Evolutionary conservation across 2,329 filamentous ascomycete species (phyloP).

Genomic region (Apiospora hydei): DNA sequence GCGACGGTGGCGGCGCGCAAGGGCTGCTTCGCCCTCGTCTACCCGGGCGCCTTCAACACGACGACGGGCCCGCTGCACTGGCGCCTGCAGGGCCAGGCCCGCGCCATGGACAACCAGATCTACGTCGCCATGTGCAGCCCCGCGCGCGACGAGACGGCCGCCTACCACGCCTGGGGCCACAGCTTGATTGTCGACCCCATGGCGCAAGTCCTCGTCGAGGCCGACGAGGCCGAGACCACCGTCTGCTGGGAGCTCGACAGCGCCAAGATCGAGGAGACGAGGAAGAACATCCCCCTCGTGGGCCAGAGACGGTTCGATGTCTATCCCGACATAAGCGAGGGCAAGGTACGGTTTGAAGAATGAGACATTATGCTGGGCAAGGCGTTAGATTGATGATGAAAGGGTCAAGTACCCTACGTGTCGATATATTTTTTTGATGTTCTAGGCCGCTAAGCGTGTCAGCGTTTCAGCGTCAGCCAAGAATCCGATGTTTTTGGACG

Average conservation of each 20-base stretch:
- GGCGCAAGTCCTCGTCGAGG: constrained; percentile 80
- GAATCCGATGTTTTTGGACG: neutral
- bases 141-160: constrained; percentile 77
- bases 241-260: constrained; percentile 75
- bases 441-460: neutral
- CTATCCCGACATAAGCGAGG: constrained; percentile 86
- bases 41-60: constrained; percentile 96
- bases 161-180: constrained; percentile 92
- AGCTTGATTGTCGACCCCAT: constrained; percentile 88
- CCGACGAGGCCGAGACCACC: constrained; percentile 79
- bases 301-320: constrained; percentile 92
- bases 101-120: constrained; percentile 92
- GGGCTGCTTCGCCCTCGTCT: constrained; percentile 87
- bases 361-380: constrained; percentile 20
- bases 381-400: neutral
- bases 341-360: constrained; percentile 50
- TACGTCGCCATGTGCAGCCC: constrained; percentile 95
- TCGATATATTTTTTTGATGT: neutral
- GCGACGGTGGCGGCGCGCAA: constrained; percentile 86
- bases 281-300: constrained; percentile 84
- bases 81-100: constrained; percentile 80
- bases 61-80: constrained; percentile 94
- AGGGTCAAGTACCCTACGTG: neutral
- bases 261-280: constrained; percentile 74
- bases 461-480: neutral